These are phyloP conservation scores for Eleusine indica DNA, from an alignment of 176 grass and related monocot genomes.

Conservation along the genomic window DNA sequence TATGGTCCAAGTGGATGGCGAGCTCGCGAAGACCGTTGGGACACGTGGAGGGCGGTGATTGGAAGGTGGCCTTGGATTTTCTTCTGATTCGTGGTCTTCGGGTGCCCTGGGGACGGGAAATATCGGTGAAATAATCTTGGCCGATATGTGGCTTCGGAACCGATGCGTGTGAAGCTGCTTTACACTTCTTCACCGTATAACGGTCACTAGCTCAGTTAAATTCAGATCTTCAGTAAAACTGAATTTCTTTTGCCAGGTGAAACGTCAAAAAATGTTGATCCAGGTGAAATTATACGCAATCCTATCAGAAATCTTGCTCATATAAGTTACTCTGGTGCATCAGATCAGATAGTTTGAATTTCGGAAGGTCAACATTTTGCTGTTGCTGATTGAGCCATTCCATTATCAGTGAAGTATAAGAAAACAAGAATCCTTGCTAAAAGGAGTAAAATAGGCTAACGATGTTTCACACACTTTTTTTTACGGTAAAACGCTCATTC, in stretches of 20 bases:
- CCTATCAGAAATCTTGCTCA: not conserved
- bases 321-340: not conserved
- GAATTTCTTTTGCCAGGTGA: not conserved
- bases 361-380: not conserved
- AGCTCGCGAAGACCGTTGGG: slow-evolving; percentile 20
- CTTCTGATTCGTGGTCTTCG: slow-evolving; percentile 40
- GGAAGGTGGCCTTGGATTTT: slow-evolving; percentile 27
- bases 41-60: slow-evolving; percentile 55
- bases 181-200: not conserved
- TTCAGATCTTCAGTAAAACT: not conserved
- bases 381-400: not conserved
- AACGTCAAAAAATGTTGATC: not conserved
- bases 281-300: not conserved
- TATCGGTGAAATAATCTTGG: slow-evolving; percentile 54
- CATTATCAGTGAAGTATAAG: not conserved
- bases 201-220: not conserved
- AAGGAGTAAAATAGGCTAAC: not conserved
- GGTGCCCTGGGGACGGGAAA: slow-evolving; percentile 27
- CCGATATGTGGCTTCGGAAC: not conserved
- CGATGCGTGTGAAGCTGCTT: not conserved
- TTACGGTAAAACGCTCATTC: too few relatives aligned
- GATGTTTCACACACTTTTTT: not conserved
- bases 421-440: not conserved
- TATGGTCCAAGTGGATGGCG: slow-evolving; percentile 36
- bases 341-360: not conserved